Conservation (phyloP, 1,139 yeast genomes). For the Hemisphaericaspora xylanilytica region DNA sequence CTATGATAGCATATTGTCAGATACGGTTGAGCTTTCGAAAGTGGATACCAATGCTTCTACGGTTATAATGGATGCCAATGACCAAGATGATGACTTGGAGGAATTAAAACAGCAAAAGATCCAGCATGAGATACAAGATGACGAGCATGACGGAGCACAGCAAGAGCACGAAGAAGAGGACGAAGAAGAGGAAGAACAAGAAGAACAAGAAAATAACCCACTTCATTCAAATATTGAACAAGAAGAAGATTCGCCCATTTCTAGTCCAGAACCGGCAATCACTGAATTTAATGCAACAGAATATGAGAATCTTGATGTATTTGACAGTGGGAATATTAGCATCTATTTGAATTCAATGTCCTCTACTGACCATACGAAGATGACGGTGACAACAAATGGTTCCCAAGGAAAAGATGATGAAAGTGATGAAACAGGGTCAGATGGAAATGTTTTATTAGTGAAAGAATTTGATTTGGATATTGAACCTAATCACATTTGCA, state of each 20-base stretch:
- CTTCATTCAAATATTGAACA: not conserved
- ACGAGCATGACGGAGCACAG: not conserved
- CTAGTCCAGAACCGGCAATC: constrained; percentile 11
- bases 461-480: constrained; percentile 9
- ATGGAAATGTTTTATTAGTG: constrained; percentile 6
- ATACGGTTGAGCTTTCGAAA: constrained; percentile 2
- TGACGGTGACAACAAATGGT: constrained; percentile 11
- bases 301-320: constrained; percentile 12
- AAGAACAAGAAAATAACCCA: not conserved
- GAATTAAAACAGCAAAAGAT: no score
- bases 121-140: not conserved
- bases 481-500: constrained; percentile 8
- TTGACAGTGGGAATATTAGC: constrained; percentile 8
- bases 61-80: constrained; percentile 1
- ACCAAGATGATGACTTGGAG: constrained; percentile 2
- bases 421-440: not conserved
- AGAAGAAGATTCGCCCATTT: constrained; percentile 4
- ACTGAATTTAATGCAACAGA: constrained; percentile 10
- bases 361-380: constrained; percentile 7
- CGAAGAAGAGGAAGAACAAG: constrained; percentile 1
- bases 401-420: not conserved
- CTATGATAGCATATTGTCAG: not conserved
- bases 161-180: not conserved
- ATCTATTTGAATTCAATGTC: constrained; percentile 13
- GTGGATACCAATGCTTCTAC: constrained; percentile 9